Conservation (phyloP, 1,284 basidiomycete genomes). For the Entoloma clypeatum region DNA sequence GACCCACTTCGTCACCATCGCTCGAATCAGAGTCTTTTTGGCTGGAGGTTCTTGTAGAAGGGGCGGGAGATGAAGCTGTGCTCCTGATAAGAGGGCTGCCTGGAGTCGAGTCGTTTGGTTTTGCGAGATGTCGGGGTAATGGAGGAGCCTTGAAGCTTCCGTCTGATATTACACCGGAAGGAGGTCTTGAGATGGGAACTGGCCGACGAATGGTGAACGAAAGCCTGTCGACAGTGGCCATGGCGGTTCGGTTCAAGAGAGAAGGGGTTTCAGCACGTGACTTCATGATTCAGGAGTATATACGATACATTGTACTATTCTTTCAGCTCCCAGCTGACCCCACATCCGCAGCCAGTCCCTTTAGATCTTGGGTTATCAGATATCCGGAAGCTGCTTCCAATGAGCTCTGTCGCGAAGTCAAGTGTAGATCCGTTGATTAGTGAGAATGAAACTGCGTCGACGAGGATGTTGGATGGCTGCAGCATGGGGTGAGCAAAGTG, state of each 20-base stretch:
- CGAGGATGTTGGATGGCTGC: conserved; percentile 66
- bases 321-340: conserved; percentile 88
- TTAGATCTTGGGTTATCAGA: conserved; percentile 82
- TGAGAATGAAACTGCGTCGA: conserved; percentile 79
- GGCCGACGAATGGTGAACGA: conserved; percentile 76
- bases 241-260: conserved; percentile 20
- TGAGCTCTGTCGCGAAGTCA: conserved; percentile 88
- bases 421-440: conserved; percentile 81
- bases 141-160: conserved; percentile 54
- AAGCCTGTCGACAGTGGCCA: conserved; percentile 44
- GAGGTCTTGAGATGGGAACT: conserved; percentile 54
- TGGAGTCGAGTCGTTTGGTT: conserved; percentile 37
- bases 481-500: conserved; percentile 66
- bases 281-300: neutral
- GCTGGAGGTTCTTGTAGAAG: conserved; percentile 22
- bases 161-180: conserved; percentile 59
- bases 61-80: conserved; percentile 39
- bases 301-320: conserved; percentile 29
- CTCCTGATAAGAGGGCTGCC: conserved; percentile 58
- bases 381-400: conserved; percentile 82
- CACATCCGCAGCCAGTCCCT: conserved; percentile 85
- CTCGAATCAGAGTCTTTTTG: conserved; percentile 50
- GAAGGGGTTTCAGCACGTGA: conserved; percentile 11
- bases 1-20: conserved; percentile 47
- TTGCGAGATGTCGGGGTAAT: conserved; percentile 50